Evolutionary conservation across 2,329 filamentous ascomycete species (phyloP), one percentile per base, ranked within the genome.

Genomic region (Botrytis pseudocinerea): DNA sequence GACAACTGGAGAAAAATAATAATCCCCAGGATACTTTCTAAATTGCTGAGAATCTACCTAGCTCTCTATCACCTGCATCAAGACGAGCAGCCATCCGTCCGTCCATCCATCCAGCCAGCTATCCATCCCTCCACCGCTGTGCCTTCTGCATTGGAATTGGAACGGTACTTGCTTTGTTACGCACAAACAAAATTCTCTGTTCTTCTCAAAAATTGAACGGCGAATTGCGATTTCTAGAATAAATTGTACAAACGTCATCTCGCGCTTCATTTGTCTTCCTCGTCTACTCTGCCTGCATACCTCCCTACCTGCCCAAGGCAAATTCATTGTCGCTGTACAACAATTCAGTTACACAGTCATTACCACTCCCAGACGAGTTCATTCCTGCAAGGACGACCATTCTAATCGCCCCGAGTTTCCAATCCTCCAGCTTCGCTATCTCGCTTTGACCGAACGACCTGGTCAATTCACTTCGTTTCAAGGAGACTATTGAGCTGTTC

Each of bases 271-370:
- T 40, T 66, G 63, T 25, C 51, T 48, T 38, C 63, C 38, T 51
- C 46, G 10, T 51, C 16, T 14, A 28, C 35, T 51, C 10, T 14
- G 22, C 35, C 35, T 42, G 12, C 32, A 8, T 48, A 35, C 38
- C 59, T 18, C 18, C 22, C 61, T 42, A 28, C n/a, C 32, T 61
- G 25, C 48, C n/a, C 48, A 54, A 40, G 64, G 64, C 54, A 40
- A 35, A 44, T 64, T 66, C 70, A 72, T 69, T 72, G 70, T 61
- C 63, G 51, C 70, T 72, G 70, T 69, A 72, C 70, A 72, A 72
- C 70, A 72, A 69, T 69, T 69, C 70, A 68, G 70, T 51, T 42
- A 72, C 48, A 72, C 70, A 12, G 51, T 72, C 70, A 32, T 69
- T 72, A 71, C 61, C 46, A 42, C n/a, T n/a, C 22, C 61, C 42